phyloP scores from a whole-genome alignment of 1,284 basidiomycete species.

The Pyrrhoderma noxium region DNA sequence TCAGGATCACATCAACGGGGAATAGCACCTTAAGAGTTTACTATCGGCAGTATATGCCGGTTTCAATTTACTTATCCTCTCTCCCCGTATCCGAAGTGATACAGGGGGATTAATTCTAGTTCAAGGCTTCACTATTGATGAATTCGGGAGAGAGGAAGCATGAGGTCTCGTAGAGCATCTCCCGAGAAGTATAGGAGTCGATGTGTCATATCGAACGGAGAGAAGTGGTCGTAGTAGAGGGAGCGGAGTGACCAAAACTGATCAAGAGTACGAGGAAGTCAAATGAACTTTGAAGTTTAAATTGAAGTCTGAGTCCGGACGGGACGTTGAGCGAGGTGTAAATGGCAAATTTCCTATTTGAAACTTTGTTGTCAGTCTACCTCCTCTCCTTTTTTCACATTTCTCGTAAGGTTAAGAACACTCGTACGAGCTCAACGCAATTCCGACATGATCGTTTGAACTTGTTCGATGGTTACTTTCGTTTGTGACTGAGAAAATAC shows the following conservation, averaged over 20 bases:
- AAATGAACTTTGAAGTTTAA: too few relatives aligned
- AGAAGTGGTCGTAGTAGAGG: conserved; percentile 44
- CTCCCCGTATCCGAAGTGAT: conserved; percentile 26
- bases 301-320: conserved; percentile 21
- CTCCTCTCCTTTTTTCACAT: neutral
- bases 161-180: conserved; percentile 46
- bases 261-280: conserved; percentile 45
- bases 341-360: conserved; percentile 51
- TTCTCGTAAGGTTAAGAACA: neutral
- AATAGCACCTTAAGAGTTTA: conserved; percentile 33
- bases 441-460: conserved; percentile 2
- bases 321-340: conserved; percentile 31
- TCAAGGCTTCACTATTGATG: conserved; percentile 50
- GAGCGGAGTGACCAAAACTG: conserved; percentile 65
- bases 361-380: conserved; percentile 46
- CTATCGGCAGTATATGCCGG: conserved; percentile 48
- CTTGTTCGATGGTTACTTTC: conserved; percentile 8
- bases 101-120: conserved; percentile 28
- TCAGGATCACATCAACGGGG: conserved; percentile 32
- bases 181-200: conserved; percentile 39
- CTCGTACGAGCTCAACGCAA: conserved; percentile 1
- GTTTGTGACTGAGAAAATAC: conserved; percentile 9
- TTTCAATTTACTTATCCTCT: conserved; percentile 66
- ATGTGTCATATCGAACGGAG: conserved; percentile 65
- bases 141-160: conserved; percentile 56